Base-by-base conservation (phyloP, 345 rosid species). In the Dipteronia sinensis region DNA sequence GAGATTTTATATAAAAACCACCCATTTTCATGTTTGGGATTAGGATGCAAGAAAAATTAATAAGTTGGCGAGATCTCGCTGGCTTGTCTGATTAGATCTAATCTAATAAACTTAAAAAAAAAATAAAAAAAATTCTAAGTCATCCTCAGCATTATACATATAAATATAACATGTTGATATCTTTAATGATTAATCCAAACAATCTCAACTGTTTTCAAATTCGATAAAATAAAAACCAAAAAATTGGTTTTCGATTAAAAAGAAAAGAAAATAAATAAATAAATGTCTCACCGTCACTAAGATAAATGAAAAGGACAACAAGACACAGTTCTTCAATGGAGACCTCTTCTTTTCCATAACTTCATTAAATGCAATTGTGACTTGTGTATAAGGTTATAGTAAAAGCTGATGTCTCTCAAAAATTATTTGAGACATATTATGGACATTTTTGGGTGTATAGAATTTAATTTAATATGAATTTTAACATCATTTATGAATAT, bases 11-110 rank as follows among this genome's bases (percentile, higher is more conserved):
- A 56, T 56, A 42, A 42, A 42, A 56, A n/a, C 1, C 6, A 56
- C 23, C 62, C n/a, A 56, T 6, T 56, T 56, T 56, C 8, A n/a
- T 56, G 61, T 23, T 61, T 25, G 34, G 55, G 58, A 62, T 23
- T 62, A 73, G 59, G 55, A 8, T 1, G 29, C 76, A 40, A 13
- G 53, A 29, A 49, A 29, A 49, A 34, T 73, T 58, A 73, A 62
- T 7, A 40, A 31, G 76, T n/a, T 40, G 47, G 76, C 76, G 11
- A 61, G 76, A 59, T 61, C 76, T 61, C 68, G 67, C 34, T 73
- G 49, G 66, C 31, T 7, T 38, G 51, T 31, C 75, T 25, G 75
- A 58, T 58, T 31, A 55, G 51, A 53, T 72, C 31, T 58, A 72
- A 59, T 34, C n/a, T 40, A 38, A 3, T 9, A 34, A 10, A 55